A percentile compares a stretch with the other conserved stretches of the same genome.
Conservation (phyloP, 2,329 filamentous ascomycete species). For the Dryadomyces quercivorus region DNA sequence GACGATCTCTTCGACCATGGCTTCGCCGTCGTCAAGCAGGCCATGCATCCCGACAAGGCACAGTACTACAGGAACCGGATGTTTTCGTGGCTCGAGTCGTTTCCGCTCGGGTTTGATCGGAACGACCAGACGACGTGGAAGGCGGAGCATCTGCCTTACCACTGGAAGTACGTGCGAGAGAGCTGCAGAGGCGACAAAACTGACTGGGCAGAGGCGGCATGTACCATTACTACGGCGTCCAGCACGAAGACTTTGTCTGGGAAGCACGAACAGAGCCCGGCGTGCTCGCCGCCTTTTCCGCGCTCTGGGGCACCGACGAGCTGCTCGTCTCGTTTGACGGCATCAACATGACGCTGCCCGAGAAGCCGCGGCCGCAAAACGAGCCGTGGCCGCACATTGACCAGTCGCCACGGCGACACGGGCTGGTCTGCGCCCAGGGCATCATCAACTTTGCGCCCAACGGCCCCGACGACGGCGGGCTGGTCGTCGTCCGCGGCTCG, state of each 20-base stretch:
- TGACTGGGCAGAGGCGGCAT: conserved; percentile 13
- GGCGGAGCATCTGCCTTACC: conserved; percentile 22
- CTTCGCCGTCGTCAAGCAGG: conserved; percentile 31
- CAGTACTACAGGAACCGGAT: conserved; percentile 19
- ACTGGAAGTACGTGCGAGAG: conserved; percentile 2
- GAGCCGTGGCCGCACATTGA: conserved; percentile 23
- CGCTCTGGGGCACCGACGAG: conserved; percentile 24
- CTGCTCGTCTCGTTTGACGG: conserved; percentile 24
- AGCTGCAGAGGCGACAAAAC: not conserved
- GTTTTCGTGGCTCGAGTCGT: conserved; percentile 12
- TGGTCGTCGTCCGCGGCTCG: conserved; percentile 22
- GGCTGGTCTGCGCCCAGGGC: conserved; percentile 18
- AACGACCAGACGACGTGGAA: conserved; percentile 22
- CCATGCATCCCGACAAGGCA: conserved; percentile 26
- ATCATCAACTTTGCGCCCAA: conserved; percentile 19
- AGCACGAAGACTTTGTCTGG: conserved; percentile 28
- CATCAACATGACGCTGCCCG: conserved; percentile 24
- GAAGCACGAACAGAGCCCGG: conserved; percentile 23
- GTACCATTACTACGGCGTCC: conserved; percentile 17
- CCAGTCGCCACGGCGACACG: conserved; percentile 15
- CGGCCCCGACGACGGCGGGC: conserved; percentile 24
- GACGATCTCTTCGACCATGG: conserved; percentile 23
- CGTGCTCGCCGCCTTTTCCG: conserved; percentile 24
- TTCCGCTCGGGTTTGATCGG: conserved; percentile 10
- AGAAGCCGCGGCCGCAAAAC: conserved; percentile 12